Evolutionary conservation across 106 monocot species (phyloP), one percentile per base, ranked within the genome.

Genomic region (Amphibolis antarctica): DNA sequence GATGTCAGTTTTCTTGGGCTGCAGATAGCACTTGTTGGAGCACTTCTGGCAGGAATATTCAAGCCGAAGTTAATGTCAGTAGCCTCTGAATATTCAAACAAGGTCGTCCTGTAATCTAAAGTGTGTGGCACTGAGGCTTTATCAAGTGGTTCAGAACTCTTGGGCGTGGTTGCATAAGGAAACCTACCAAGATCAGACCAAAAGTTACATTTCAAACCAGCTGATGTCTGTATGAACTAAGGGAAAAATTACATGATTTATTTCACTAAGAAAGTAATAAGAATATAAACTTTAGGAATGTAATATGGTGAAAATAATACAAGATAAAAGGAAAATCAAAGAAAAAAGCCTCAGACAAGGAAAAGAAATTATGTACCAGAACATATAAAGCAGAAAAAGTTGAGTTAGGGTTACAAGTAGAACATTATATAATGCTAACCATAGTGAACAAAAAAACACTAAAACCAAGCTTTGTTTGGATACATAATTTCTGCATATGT

Each of bases 21-120:
- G 67, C 81, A 86, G 49, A 96, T 71, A 21, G 59, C 76, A 75
- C 86, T 89, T 20, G 79, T 28, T 60, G 89, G 89, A 68, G 86
- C 86, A 83, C 89, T 89, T 73, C 81, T 89, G 66, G 81, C 74
- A 60, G 89, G 89, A 42, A 87, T 72, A 46, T 75, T 84, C 60
- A 94, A 53, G 60, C 81, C 76, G 66, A 98, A 84, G 46, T 69
- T 67, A 27, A 54, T 55, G 62, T 73, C 80, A 66, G 43, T 62
- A 55, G 80, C 73, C 69, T 71, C 70, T 61, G 65, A 62, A 66
- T 82, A 80, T 48, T 80, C 68, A 24, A 72, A 58, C 26, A 30
- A 49, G 45, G 69, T 81, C 52, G 49, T 70, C 45, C 59, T 66
- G 53, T 50, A 42, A 31, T 74, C 71, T 64, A 36, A 77, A 60